A percentile compares a stretch with the other conserved stretches of the same genome.
These are phyloP conservation scores for Volvox reticuliferus DNA, from an alignment of 139 green algal genomes.

Conservation along the genomic window DNA sequence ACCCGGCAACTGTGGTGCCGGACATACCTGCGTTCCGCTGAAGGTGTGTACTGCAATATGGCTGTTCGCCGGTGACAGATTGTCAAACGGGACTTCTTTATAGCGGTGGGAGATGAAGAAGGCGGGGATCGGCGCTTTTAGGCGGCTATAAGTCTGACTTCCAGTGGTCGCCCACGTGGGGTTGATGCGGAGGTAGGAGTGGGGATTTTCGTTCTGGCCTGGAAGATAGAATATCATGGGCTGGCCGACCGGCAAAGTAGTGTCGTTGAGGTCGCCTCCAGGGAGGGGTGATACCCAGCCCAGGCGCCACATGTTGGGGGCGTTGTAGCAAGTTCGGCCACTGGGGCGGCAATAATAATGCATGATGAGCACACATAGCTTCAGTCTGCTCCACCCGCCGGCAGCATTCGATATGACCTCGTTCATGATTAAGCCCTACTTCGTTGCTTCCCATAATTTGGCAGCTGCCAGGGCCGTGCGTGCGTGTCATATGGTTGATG, in stretches of 20 bases:
- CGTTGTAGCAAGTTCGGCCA: neutral
- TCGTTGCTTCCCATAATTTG: too few species aligned
- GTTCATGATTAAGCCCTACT: too few species aligned
- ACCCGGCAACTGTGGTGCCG: too few species aligned
- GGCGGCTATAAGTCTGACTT: too few species aligned
- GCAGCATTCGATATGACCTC: too few species aligned
- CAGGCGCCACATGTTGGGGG: constrained; percentile 12
- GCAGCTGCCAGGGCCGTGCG: too few species aligned
- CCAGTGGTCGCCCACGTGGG: constrained; percentile 8
- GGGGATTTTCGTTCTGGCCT: neutral
- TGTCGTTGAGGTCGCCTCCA: neutral
- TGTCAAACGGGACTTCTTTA: neutral
- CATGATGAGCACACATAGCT: too few species aligned
- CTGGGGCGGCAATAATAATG: neutral
- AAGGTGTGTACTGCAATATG: neutral
- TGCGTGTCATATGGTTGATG: too few species aligned
- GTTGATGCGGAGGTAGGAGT: constrained; percentile 13
- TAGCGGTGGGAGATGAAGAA: constrained; percentile 25
- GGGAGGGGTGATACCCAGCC: neutral
- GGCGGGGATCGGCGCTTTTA: neutral
- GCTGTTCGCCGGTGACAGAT: neutral
- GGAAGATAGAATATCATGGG: neutral
- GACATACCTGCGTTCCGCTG: too few species aligned
- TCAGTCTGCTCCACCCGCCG: too few species aligned
- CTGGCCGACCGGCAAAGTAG: neutral